Base-by-base conservation (phyloP, 148 eudicot genomes). In the Rhododendron henanense region DNA sequence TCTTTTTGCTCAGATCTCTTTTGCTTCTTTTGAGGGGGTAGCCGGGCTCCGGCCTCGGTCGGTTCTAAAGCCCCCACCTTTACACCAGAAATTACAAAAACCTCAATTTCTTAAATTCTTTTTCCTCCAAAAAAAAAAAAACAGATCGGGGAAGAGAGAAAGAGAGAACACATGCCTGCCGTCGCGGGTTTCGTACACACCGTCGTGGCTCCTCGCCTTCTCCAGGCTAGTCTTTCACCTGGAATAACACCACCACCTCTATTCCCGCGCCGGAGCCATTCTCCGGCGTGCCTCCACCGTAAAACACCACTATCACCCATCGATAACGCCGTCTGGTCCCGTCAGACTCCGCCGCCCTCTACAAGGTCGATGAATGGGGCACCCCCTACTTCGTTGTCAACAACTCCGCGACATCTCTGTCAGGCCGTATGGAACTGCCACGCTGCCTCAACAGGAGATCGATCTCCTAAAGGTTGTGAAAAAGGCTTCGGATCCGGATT, bases 31-130 rank as follows among this genome's bases (percentile, higher is more conserved):
- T 94, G 98, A 90, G 98, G 99, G 99, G 98, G 96, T 93, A 91
- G 96, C 97, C 96, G 96, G 94, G 96, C 94, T 85, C 47, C 88
- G 93, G 99, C 98, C 97, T 94, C 98, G 98, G 99, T 98, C 96
- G 98, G 95, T 96, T 90, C 74, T 93, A 92, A 92, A 93, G 90
- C 96, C 99, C 97, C 99, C 94, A 89, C 57, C 88, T 79, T 35
- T 81, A 74, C 90, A 92, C 88, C 81, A 61, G 79, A 76, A 75
- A 37, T 10, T 3, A 78, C n/a, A 51, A 45, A 33, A 45, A 69
- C 28, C 6, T 65, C 21, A 16, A 88, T 88, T 90, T 86, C 83
- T 84, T 87, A 63, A 75, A 41, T 86, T 93, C 87, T 88, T 86
- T 88, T 47, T 10, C 9, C 13, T 8, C 59, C 21, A 15, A 53